A percentile compares a stretch with the other conserved stretches of the same genome.
Conservation (phyloP, 495 filamentous ascomycete genomes). For the Parathielavia appendiculata region DNA sequence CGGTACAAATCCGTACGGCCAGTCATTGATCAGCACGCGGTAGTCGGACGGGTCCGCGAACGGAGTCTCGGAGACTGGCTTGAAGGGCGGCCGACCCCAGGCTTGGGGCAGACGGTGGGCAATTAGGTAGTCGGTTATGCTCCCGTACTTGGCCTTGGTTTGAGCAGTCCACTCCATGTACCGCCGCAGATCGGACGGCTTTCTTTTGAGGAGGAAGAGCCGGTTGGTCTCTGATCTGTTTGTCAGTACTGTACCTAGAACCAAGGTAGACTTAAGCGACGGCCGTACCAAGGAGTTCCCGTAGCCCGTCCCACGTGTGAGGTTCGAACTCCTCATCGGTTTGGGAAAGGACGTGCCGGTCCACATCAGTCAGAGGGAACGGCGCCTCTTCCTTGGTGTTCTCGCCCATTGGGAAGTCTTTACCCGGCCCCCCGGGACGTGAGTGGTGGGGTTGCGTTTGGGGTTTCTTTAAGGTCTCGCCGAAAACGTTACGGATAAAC, state of each 20-base stretch:
- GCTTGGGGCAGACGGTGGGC: constrained; percentile 56
- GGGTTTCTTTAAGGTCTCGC: constrained; percentile 9
- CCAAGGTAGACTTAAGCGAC: background rate
- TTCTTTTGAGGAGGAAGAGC: constrained; percentile 70
- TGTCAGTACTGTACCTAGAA: constrained; percentile 16
- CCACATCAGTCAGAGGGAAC: constrained; percentile 61
- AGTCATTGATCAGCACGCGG: constrained; percentile 78
- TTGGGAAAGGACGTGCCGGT: constrained; percentile 60
- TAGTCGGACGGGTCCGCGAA: constrained; percentile 68
- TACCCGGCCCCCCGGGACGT: constrained; percentile 6
- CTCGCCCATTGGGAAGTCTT: constrained; percentile 26
- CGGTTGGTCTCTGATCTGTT: constrained; percentile 54
- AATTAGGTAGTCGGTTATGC: constrained; percentile 71
- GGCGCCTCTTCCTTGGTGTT: constrained; percentile 37
- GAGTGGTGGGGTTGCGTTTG: constrained; percentile 6
- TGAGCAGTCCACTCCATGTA: constrained; percentile 75
- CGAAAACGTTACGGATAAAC: background rate
- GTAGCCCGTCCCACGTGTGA: constrained; percentile 67
- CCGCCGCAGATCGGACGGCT: constrained; percentile 74
- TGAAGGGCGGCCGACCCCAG: constrained; percentile 60
- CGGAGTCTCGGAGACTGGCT: constrained; percentile 48
- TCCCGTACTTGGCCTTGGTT: constrained; percentile 67
- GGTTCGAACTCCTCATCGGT: constrained; percentile 63
- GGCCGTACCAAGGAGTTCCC: constrained; percentile 59
- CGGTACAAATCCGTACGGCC: constrained; percentile 74